A percentile compares a stretch with the other conserved stretches of the same genome.
Conservation (phyloP, 805 yeast species). For the Lipomyces sp. region DNA sequence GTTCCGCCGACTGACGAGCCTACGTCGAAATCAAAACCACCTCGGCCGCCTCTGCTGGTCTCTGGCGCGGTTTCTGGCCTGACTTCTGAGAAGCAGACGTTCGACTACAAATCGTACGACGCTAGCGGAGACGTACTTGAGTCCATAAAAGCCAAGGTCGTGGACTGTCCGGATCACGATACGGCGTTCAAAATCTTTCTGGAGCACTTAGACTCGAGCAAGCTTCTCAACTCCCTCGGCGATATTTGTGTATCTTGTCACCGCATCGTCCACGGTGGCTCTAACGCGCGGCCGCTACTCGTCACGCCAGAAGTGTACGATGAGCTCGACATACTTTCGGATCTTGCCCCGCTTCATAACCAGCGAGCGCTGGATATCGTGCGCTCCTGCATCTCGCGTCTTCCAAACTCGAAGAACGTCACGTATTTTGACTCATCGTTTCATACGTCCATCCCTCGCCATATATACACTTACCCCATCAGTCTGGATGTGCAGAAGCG, state of each 20-base stretch:
- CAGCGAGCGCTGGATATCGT: conserved; percentile 29
- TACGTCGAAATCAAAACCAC: too few species aligned
- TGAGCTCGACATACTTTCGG: conserved; percentile 28
- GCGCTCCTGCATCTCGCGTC: conserved; percentile 19
- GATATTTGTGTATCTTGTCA: conserved; percentile 23
- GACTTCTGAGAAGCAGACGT: conserved; percentile 17
- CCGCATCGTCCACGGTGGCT: conserved; percentile 29
- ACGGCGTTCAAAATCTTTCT: conserved; percentile 25
- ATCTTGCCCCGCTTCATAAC: conserved; percentile 29
- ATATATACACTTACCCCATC: conserved; percentile 27
- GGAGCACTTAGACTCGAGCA: conserved; percentile 13
- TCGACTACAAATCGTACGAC: conserved; percentile 26
- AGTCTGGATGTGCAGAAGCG: conserved; percentile 20
- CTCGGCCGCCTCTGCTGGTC: conserved; percentile 15
- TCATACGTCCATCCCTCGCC: conserved; percentile 23
- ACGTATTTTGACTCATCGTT: conserved; percentile 30
- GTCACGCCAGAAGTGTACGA: conserved; percentile 23
- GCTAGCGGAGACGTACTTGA: conserved; percentile 46
- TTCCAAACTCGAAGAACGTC: conserved; percentile 16
- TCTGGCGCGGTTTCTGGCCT: conserved; percentile 22
- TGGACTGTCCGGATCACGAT: conserved; percentile 25
- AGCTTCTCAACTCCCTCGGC: conserved; percentile 12
- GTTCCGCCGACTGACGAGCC: too few species aligned
- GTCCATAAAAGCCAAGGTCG: conserved; percentile 38
- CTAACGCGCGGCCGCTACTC: conserved; percentile 20